phyloP scores from a whole-genome alignment of 805 yeast species.

The Saccharomycopsis malanga region DNA sequence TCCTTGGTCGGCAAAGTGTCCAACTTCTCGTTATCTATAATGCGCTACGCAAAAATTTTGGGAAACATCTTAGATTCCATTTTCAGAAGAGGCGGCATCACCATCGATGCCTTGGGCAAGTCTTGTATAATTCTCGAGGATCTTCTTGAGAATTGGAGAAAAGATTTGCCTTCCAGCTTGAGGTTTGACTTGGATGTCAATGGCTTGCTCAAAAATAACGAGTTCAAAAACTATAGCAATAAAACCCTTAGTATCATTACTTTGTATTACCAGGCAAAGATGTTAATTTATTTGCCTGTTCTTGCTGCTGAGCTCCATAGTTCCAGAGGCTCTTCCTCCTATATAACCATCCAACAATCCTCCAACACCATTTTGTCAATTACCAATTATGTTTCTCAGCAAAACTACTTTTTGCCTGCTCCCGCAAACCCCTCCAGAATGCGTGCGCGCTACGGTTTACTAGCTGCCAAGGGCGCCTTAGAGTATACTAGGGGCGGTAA shows the following conservation, averaged over 20 bases:
- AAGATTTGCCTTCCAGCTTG: constrained; percentile 55
- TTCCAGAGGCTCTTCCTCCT: constrained; percentile 43
- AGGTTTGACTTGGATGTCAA: constrained; percentile 58
- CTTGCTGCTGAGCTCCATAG: constrained; percentile 38
- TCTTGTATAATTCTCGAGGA: constrained; percentile 46
- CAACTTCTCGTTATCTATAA: constrained; percentile 52
- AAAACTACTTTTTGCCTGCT: constrained; percentile 44
- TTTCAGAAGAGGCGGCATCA: constrained; percentile 49
- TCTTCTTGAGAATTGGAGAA: constrained; percentile 71
- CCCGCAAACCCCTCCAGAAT: constrained; percentile 60
- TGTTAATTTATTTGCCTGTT: constrained; percentile 59
- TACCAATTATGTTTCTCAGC: constrained; percentile 35
- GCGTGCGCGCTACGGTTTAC: constrained; percentile 52
- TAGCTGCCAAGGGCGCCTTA: constrained; percentile 68
- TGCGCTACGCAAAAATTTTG: constrained; percentile 64
- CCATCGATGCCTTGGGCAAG: constrained; percentile 27
- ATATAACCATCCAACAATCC: constrained; percentile 63
- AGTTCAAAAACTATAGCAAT: constrained; percentile 27
- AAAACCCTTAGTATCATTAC: constrained; percentile 47
- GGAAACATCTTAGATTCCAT: constrained; percentile 68
- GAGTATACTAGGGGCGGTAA: constrained; percentile 84
- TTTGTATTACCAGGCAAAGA: constrained; percentile 54
- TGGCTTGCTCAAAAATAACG: constrained; percentile 38
- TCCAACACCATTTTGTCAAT: constrained; percentile 52
- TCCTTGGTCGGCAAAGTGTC: constrained; percentile 66